Percentiles rank a stretch among this genome's conserved stretches.
These are phyloP conservation scores for Teunomyces funiuensis DNA, from an alignment of 805 yeast genomes.

Conservation along the genomic window DNA sequence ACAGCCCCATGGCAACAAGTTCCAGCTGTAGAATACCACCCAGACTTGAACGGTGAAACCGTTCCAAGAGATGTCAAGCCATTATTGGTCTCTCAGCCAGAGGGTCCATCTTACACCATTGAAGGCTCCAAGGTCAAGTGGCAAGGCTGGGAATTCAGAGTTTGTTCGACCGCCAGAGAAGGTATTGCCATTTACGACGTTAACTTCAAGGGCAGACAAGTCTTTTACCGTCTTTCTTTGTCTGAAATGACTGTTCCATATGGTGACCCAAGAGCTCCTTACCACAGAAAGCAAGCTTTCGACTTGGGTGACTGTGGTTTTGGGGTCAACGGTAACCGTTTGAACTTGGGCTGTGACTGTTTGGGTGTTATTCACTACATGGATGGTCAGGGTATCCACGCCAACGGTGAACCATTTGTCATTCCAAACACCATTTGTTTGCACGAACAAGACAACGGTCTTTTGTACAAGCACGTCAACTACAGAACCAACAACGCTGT, in stretches of 20 bases:
- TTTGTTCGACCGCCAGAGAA: conserved; percentile 69
- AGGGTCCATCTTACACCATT: conserved; percentile 69
- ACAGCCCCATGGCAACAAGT: conserved; percentile 63
- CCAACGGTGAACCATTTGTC: conserved; percentile 60
- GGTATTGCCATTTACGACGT: conserved; percentile 76
- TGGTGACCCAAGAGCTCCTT: conserved; percentile 82
- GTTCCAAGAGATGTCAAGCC: conserved; percentile 63
- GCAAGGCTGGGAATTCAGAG: conserved; percentile 86
- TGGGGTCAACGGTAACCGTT: conserved; percentile 68
- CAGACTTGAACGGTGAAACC: conserved; percentile 60
- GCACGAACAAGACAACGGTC: conserved; percentile 79
- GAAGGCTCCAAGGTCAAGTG: conserved; percentile 63
- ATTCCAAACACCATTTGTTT: conserved; percentile 73
- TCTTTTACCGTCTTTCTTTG: conserved; percentile 68
- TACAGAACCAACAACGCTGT: conserved; percentile 72
- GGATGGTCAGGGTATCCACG: conserved; percentile 57
- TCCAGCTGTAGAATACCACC: conserved; percentile 68
- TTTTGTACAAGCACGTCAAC: conserved; percentile 76
- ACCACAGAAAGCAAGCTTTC: conserved; percentile 83
- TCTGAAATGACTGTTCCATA: conserved; percentile 89
- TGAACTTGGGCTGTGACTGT: conserved; percentile 79
- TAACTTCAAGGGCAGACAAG: conserved; percentile 72
- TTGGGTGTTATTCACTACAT: conserved; percentile 75
- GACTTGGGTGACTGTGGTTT: conserved; percentile 86
- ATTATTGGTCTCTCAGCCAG: conserved; percentile 68